These are phyloP conservation scores for Elaeis oleifera DNA, from an alignment of 202 grass and related monocot species.

Conservation along the genomic window DNA sequence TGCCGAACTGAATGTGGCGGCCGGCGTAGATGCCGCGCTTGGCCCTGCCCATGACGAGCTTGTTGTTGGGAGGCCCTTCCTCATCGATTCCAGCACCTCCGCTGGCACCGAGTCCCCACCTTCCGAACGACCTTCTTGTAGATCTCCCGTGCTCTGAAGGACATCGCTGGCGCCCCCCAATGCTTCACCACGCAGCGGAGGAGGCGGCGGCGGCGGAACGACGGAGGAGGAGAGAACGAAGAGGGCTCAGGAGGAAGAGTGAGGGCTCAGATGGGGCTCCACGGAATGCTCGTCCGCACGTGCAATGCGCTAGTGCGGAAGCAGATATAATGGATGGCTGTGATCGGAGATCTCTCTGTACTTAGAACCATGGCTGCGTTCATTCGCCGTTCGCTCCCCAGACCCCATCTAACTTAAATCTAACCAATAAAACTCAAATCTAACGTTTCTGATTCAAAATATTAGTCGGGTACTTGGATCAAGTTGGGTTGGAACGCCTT, in stretches of 20 bases:
- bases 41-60: conserved; percentile 80
- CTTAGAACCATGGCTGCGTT: no score
- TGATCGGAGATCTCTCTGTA: no score
- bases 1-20: conserved; percentile 84
- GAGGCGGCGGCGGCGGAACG: neutral
- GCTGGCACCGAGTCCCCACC: conserved; percentile 42
- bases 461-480: no score
- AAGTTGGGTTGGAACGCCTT: no score
- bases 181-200: neutral
- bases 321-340: no score
- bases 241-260: neutral
- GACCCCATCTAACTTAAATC: no score
- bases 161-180: conserved; percentile 27
- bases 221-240: conserved; percentile 7
- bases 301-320: no score
- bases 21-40: conserved; percentile 90
- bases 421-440: no score
- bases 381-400: no score
- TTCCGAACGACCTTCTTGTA: conserved; percentile 76
- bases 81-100: conserved; percentile 64
- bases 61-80: conserved; percentile 54
- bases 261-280: neutral
- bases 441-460: no score
- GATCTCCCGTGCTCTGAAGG: conserved; percentile 66
- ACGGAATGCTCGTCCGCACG: no score